A percentile compares a stretch with the other conserved stretches of the same genome.
Evolutionary conservation across 2,329 filamentous ascomycete genomes (phyloP).

Genomic region (Diplodia mutila): DNA sequence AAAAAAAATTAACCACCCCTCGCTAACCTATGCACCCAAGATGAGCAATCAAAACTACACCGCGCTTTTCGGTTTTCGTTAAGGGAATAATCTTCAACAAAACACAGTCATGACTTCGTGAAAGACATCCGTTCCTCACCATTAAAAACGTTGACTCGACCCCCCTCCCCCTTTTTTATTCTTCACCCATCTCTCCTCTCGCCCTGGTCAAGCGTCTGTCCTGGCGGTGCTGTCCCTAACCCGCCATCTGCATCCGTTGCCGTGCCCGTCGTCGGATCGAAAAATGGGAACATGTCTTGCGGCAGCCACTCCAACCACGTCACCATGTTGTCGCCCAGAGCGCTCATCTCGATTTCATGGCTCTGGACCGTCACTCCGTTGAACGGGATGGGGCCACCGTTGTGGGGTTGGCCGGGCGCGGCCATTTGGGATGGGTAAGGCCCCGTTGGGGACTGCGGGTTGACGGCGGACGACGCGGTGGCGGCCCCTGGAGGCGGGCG

Average conservation of each 20-base stretch:
- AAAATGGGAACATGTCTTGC: not conserved
- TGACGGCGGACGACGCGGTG: not conserved
- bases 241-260: not conserved
- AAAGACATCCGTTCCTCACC: no score
- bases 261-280: constrained; percentile 2
- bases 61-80: no score
- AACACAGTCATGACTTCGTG: no score
- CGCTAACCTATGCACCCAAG: no score
- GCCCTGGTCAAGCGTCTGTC: not conserved
- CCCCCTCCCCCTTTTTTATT: not conserved
- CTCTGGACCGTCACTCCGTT: constrained; percentile 71
- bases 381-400: constrained; percentile 33
- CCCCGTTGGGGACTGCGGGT: not conserved
- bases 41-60: no score
- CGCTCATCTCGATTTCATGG: constrained; percentile 75
- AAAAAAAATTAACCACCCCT: not conserved
- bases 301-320: constrained; percentile 77
- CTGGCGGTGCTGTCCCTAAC: not conserved
- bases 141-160: no score
- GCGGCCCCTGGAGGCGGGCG: not conserved
- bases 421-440: constrained; percentile 19
- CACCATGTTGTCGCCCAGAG: constrained; percentile 70
- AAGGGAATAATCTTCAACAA: no score
- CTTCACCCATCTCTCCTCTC: not conserved
- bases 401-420: constrained; percentile 29